Evolutionary conservation across 2,329 filamentous ascomycete genomes (phyloP).

Genomic region (Purpureocillium lavendulum): DNA sequence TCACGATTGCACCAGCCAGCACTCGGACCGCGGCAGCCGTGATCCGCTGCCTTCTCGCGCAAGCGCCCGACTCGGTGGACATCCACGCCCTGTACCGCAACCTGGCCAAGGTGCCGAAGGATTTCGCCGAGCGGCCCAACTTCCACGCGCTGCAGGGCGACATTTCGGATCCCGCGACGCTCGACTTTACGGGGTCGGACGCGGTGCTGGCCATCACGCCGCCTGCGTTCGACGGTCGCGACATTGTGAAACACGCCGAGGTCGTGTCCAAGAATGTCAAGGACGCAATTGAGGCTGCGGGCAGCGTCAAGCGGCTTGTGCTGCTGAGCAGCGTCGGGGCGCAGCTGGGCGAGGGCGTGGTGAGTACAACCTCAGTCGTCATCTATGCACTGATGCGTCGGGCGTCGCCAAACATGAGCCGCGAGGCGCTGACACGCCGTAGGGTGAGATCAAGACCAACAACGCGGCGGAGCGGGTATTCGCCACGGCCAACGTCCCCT

Average conservation of each 20-base stretch:
- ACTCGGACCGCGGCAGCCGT: slow-evolving; percentile 20
- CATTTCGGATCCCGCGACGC: slow-evolving; percentile 16
- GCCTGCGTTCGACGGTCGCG: slow-evolving; percentile 14
- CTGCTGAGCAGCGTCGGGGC: slow-evolving; percentile 22
- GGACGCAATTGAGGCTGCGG: slow-evolving; percentile 14
- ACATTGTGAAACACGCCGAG: slow-evolving; percentile 12
- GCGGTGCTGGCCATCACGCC: slow-evolving; percentile 23
- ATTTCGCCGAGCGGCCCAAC: slow-evolving; percentile 14
- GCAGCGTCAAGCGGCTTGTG: slow-evolving; percentile 19
- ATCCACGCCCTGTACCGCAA: slow-evolving; percentile 22
- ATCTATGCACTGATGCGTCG: no score
- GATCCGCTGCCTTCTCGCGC: slow-evolving; percentile 17
- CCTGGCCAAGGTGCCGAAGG: slow-evolving; percentile 15
- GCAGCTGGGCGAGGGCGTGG: slow-evolving; percentile 21
- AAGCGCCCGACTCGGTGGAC: slow-evolving; percentile 2
- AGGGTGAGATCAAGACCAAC: slow-evolving; percentile 29
- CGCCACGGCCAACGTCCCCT: slow-evolving; percentile 5
- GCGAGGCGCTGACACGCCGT: not conserved
- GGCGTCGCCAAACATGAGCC: no score
- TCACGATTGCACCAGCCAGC: slow-evolving; percentile 23
- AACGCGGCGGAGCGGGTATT: slow-evolving; percentile 21
- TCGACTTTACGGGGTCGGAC: slow-evolving; percentile 21
- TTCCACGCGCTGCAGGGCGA: slow-evolving; percentile 20
- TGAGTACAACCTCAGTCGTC: slow-evolving; percentile 8
- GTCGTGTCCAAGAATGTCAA: slow-evolving; percentile 19